A percentile compares a stretch with the other conserved stretches of the same genome.
Evolutionary conservation across 441 rosid species (phyloP).

Genomic region (Corymbia calophylla): DNA sequence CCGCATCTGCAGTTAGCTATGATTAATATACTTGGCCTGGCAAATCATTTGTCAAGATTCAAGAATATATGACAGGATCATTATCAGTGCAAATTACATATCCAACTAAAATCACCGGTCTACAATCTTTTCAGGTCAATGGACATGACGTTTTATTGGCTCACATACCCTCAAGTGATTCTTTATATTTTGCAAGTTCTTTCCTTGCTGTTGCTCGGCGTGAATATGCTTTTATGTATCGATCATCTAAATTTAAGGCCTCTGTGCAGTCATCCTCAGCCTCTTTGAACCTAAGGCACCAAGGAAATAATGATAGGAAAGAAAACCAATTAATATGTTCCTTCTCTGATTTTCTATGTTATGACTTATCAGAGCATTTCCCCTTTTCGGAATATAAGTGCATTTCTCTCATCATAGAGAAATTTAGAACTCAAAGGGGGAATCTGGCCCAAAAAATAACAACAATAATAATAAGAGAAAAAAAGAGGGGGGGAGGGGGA

Average conservation of each 20-base stretch:
- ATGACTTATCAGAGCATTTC: not conserved
- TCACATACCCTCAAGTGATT: conserved; percentile 66
- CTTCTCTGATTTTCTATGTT: not conserved
- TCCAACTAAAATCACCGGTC: not conserved
- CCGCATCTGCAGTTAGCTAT: conserved; percentile 66
- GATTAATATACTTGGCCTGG: conserved; percentile 8
- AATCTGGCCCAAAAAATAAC: not conserved
- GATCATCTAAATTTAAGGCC: conserved; percentile 86
- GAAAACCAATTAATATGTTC: not conserved
- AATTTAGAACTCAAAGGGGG: not conserved
- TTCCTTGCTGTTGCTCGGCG: conserved; percentile 89
- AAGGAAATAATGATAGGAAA: not conserved
- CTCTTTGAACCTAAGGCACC: conserved; percentile 51
- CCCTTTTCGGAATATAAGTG: not conserved
- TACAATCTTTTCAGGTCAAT: not conserved
- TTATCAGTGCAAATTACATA: not conserved
- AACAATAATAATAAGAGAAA: not conserved
- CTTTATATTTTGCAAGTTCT: conserved; percentile 66
- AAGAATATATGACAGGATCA: not conserved
- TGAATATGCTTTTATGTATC: conserved; percentile 83
- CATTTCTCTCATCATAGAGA: not conserved
- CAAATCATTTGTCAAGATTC: not conserved
- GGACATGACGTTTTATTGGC: not conserved
- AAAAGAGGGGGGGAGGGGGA: not conserved
- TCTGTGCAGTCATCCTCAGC: conserved; percentile 95